Base-by-base conservation (phyloP, 2,329 filamentous ascomycete species). In the Penicillium vulpinum region DNA sequence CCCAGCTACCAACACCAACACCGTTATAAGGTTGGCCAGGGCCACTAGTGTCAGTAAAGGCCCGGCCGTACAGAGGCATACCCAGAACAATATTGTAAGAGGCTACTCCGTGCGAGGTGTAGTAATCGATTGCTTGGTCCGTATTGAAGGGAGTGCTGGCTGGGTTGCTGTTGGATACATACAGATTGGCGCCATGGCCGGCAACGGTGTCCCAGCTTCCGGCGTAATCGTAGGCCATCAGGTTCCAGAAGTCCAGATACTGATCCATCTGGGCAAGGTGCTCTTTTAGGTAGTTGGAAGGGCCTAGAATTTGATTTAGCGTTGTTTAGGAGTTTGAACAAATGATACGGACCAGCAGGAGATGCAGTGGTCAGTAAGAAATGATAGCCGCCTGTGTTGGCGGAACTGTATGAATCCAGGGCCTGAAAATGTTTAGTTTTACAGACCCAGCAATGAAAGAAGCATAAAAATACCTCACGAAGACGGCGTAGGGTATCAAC, bases 1-100 rank as follows among this genome's bases (percentile, higher is more conserved):
- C 92, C 89, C 89, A 97, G 53, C 83, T 89, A 0, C 92, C 92
- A 22, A 83, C 88, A 0, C 82, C 81, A 10, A 90, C 80, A 7
- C 91, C 91, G 41, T 74, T 82, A 75, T 83, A 97, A 0, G 84
- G 76, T 29, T 79, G 72, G 0, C 92, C 92, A 0, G 85, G 82
- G 0, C 92, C 92, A 24, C 88, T 81, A 0, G 93, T 97, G 63
- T 86, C 84, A 63, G 86, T 81, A 71, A 97, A 97, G 0, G 90
- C 85, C 29, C 92, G 89, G 1, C 92, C 93, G 71, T 97, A 97
- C n/a, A 97, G 79, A 2, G 93, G 92, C 89, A 96, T 93, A 2
- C 92, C 92, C 11, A 97, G 74, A 3, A 96, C 89, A 51, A 97
- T 85, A 76, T 96, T 96, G 58, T 80, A 68, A 0, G 85, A 70